Evolutionary conservation across 1,284 basidiomycete genomes (phyloP).

Genomic region (Vanrija pseudolonga): DNA sequence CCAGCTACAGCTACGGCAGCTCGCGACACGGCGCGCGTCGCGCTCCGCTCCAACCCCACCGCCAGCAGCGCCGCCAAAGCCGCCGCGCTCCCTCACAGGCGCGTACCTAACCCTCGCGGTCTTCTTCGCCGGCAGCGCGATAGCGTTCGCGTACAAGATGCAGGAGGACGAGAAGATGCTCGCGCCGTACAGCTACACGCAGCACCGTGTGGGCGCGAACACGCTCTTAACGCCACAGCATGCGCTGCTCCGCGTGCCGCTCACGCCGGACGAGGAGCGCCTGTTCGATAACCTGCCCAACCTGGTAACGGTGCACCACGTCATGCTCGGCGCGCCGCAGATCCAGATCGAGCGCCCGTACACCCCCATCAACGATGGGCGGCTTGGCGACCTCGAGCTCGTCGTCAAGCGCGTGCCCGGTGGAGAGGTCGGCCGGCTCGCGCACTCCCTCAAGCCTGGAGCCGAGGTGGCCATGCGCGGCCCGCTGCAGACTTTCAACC

Average conservation of each 20-base stretch:
- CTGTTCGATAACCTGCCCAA: slow-evolving; percentile 7
- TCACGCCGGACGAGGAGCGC: background rate
- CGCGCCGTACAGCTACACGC: slow-evolving; percentile 35
- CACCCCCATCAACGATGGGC: slow-evolving; percentile 43
- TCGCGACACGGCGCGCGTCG: no score
- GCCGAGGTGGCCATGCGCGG: slow-evolving; percentile 42
- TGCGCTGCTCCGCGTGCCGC: slow-evolving; percentile 23
- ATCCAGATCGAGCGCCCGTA: slow-evolving; percentile 48
- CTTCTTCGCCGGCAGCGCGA: no score
- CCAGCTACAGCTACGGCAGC: no score
- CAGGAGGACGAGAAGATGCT: background rate
- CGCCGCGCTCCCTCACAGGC: no score
- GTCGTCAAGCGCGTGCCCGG: slow-evolving; percentile 46
- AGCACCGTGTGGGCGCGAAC: slow-evolving; percentile 24
- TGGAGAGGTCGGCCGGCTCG: slow-evolving; percentile 47
- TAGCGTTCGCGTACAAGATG: slow-evolving; percentile 2
- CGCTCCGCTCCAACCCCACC: no score
- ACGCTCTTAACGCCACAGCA: slow-evolving; percentile 26
- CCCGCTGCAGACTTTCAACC: slow-evolving; percentile 39
- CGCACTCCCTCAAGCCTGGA: slow-evolving; percentile 35
- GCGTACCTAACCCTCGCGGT: no score
- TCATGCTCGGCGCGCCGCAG: slow-evolving; percentile 44
- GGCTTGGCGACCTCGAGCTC: slow-evolving; percentile 33
- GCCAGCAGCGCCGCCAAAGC: no score
- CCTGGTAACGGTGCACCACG: slow-evolving; percentile 40